A percentile compares a stretch with the other conserved stretches of the same genome.
Evolutionary conservation across 192 early-diverging fungal species (phyloP).

Genomic region (Linnemannia zychae): DNA sequence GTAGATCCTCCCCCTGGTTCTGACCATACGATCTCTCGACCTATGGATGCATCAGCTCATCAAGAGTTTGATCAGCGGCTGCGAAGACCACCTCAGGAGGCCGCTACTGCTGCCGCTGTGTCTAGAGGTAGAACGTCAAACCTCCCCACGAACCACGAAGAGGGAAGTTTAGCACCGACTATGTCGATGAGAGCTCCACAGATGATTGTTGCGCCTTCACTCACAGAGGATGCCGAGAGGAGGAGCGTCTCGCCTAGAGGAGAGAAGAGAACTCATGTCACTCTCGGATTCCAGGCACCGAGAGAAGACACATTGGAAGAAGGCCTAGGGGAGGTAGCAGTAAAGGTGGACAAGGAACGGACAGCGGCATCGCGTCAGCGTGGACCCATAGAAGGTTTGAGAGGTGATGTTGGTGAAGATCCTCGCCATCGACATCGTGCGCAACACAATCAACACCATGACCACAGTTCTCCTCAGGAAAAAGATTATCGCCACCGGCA

Average conservation of each 20-base stretch:
- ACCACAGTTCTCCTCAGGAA: neutral
- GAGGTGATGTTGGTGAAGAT: neutral
- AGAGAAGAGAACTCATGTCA: neutral
- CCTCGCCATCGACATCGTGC: neutral
- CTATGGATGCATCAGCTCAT: neutral
- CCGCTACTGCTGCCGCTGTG: neutral
- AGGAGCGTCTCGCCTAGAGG: neutral
- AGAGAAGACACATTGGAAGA: neutral
- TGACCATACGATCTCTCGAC: neutral
- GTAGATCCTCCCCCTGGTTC: neutral
- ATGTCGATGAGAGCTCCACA: slow-evolving; percentile 38
- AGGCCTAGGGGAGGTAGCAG: neutral
- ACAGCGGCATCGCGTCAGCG: neutral
- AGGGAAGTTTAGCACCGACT: neutral
- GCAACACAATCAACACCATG: neutral
- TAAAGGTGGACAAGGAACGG: neutral
- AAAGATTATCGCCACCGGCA: neutral
- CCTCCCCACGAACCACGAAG: neutral
- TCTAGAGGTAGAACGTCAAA: neutral
- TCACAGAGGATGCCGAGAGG: neutral
- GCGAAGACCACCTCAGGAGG: neutral
- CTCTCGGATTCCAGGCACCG: slow-evolving; percentile 1
- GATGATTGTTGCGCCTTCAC: neutral
- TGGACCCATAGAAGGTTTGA: neutral
- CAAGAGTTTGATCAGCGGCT: slow-evolving; percentile 16